phyloP scores from a whole-genome alignment of 225 moss, liverwort and hornwort species.

The Pseudoscleropodium purum region DNA sequence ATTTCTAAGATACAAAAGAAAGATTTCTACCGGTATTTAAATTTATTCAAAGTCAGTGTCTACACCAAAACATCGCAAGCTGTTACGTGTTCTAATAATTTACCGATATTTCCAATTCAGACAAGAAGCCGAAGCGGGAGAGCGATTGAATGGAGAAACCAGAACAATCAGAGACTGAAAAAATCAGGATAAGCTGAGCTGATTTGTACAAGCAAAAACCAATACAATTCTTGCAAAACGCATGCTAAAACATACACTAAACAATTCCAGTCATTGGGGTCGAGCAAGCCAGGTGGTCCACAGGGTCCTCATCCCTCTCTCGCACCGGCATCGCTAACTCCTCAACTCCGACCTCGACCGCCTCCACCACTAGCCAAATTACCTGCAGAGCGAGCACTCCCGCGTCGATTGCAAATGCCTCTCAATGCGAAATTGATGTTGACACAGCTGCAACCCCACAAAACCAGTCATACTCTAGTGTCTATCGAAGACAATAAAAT shows the following conservation, averaged over 20 bases:
- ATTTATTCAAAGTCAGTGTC: neutral
- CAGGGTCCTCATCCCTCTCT: slow-evolving; percentile 51
- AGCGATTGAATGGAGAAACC: neutral
- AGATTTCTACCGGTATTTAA: neutral
- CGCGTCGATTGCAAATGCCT: slow-evolving; percentile 77
- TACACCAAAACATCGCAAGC: neutral
- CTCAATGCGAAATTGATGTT: slow-evolving; percentile 82
- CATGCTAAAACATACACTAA: too few species aligned
- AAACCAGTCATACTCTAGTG: neutral
- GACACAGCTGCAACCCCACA: slow-evolving; percentile 39
- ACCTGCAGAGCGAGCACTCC: slow-evolving; percentile 58
- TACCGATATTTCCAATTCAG: neutral
- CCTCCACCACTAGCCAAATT: slow-evolving; percentile 38
- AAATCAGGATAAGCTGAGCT: neutral
- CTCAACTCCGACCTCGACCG: slow-evolving; percentile 55
- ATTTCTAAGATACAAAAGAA: neutral
- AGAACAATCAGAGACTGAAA: neutral
- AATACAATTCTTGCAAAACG: too few species aligned
- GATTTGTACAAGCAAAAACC: neutral
- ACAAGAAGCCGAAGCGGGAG: neutral
- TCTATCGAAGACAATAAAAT: neutral
- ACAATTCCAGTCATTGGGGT: slow-evolving; percentile 82
- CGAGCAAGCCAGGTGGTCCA: slow-evolving; percentile 74
- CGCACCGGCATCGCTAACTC: too few species aligned
- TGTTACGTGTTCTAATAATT: neutral